Evolutionary conservation across 1,139 yeast species (phyloP), one percentile per base, ranked within the genome.

Genomic region (Blastobotrys aristatus): DNA sequence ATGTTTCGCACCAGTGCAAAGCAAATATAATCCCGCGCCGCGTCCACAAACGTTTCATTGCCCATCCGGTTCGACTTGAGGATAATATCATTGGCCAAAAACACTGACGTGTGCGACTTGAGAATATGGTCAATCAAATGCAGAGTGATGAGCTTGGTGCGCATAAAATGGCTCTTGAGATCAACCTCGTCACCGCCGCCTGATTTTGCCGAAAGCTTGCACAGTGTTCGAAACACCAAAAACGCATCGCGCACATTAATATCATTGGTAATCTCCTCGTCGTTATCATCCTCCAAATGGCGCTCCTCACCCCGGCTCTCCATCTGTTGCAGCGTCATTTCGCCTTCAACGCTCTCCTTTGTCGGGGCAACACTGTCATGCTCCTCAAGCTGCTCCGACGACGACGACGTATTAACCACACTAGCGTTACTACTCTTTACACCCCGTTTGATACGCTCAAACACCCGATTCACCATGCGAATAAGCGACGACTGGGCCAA

Each of bases 401-500:
- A 34, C 17, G 47, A 18, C n/a, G 36, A 14, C 5, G 3, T n/a
- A n/a, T n/a, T n/a, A 8, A 13, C 31, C 2, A 14, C 2, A 3
- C 32, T 7, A n/a, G 24, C n/a, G 27, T 26, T 26, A 2, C 24
- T 14, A 2, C 33, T 20, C 33, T 26, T 43, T 31, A 32, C 40
- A 20, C 38, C 33, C 29, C 50, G 40, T 50, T 68, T 72, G 63
- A 89, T 86, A 55, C 95, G 76, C 54, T 84, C 94, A 67, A 88
- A 92, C 14, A 90, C 82, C 3, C 88, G 82, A 50, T 84, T 82
- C 29, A 92, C 88, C 59, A 90, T 86, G 67, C 94, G 98, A 2
- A 95, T 87, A 54, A 94, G 74, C 8, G 94, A 84, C 2, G 96
- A 97, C 68, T 94, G 98, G 0, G 98, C 98, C 51, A 90, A 83